Conservation (phyloP, 306 rosid species). For the Rosa lucieae region DNA sequence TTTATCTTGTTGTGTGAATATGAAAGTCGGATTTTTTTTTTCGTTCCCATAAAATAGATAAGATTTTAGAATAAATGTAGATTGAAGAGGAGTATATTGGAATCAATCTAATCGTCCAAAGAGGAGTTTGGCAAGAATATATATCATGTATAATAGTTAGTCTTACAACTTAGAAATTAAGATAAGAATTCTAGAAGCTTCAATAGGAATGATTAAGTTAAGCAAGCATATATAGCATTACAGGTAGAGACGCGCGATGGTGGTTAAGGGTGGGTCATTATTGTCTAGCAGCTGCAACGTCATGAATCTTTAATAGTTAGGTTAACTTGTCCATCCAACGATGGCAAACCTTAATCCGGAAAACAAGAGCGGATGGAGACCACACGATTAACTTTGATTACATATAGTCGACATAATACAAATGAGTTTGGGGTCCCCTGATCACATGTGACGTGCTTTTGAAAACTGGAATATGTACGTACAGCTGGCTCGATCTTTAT, state of each 20-base stretch:
- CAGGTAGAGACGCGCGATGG: not conserved
- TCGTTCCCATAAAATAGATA: no score
- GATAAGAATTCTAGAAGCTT: not conserved
- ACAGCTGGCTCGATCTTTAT: no score
- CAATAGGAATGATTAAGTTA: not conserved
- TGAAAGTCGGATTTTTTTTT: no score
- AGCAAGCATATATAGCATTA: no score
- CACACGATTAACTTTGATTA: not conserved
- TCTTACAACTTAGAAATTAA: not conserved
- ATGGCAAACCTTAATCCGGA: not conserved
- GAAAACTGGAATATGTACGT: not conserved
- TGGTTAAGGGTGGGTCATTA: not conserved
- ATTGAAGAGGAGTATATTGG: no score
- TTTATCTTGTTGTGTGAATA: no score
- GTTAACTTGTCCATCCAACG: not conserved
- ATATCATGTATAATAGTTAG: no score
- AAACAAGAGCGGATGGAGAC: not conserved
- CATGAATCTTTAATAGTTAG: not conserved
- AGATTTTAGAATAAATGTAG: no score
- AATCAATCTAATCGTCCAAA: no score
- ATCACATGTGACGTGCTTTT: not conserved
- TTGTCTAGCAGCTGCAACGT: not conserved
- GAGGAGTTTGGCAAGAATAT: no score
- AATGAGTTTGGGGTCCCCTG: slow-evolving; percentile 8
- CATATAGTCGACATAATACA: not conserved